A percentile compares a stretch with the other conserved stretches of the same genome.
Conservation (phyloP, 371 early-diverging fungal species). For the Mucor lusitanicus region DNA sequence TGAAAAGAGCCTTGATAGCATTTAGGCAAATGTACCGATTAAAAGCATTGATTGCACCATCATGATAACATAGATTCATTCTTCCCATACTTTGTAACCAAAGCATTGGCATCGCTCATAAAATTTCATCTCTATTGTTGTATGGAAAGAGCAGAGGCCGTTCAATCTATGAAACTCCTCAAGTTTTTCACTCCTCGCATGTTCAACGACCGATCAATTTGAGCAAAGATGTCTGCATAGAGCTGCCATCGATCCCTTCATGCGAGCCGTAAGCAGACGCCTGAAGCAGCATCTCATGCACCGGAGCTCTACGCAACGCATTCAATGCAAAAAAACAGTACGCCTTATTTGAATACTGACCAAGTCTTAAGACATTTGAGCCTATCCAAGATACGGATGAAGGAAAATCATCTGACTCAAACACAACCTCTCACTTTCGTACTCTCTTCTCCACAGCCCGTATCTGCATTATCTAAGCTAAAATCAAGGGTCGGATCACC, state of each 20-base stretch:
- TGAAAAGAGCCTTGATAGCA: neutral
- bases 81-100: too few relatives aligned
- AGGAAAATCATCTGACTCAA: neutral
- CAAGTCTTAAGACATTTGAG: neutral
- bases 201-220: neutral
- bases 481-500: neutral
- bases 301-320: neutral
- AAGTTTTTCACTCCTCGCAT: neutral
- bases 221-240: neutral
- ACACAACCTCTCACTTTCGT: neutral
- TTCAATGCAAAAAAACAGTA: neutral
- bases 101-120: neutral
- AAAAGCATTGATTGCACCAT: too few relatives aligned
- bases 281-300: neutral
- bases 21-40: too few relatives aligned
- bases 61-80: too few relatives aligned
- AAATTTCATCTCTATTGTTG: neutral
- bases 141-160: neutral
- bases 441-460: neutral
- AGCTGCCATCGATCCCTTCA: neutral
- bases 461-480: neutral
- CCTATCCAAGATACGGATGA: neutral
- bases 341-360: neutral
- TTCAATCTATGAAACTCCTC: neutral
- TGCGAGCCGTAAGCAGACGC: neutral